Conservation (phyloP, 1,139 yeast species). For the Saccharomycopsis phalli region DNA sequence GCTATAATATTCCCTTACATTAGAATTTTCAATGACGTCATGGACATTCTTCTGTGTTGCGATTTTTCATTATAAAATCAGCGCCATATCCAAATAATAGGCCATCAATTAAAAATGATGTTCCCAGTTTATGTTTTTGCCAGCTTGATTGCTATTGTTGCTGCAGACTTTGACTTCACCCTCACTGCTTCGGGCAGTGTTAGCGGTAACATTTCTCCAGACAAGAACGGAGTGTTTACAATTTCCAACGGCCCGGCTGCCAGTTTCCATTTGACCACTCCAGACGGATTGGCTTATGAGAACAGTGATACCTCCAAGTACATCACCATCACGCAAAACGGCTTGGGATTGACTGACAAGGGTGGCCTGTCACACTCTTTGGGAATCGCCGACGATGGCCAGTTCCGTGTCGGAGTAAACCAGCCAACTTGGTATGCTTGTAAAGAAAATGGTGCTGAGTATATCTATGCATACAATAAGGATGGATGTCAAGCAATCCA, state of each 20-base stretch:
- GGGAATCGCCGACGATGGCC: background rate
- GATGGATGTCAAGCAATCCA: background rate
- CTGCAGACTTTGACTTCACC: background rate
- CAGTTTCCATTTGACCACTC: background rate
- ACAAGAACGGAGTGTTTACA: background rate
- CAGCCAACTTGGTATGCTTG: background rate
- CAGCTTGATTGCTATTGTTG: background rate
- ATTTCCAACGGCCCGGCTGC: background rate
- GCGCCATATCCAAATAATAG: no score
- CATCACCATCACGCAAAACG: background rate
- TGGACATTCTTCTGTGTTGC: no score
- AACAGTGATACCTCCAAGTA: background rate
- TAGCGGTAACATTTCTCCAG: background rate
- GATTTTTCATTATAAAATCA: no score
- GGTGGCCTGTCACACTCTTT: background rate
- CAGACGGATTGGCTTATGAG: background rate
- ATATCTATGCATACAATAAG: background rate
- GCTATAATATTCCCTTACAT: no score
- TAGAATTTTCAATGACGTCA: no score
- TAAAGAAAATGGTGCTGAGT: no score
- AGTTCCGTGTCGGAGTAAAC: background rate
- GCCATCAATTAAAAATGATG: no score
- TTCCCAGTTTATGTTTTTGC: background rate
- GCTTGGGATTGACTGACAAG: background rate
- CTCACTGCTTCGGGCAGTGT: background rate